Conservation (phyloP, 495 filamentous ascomycete genomes). For the Lophiostoma macrostomum region DNA sequence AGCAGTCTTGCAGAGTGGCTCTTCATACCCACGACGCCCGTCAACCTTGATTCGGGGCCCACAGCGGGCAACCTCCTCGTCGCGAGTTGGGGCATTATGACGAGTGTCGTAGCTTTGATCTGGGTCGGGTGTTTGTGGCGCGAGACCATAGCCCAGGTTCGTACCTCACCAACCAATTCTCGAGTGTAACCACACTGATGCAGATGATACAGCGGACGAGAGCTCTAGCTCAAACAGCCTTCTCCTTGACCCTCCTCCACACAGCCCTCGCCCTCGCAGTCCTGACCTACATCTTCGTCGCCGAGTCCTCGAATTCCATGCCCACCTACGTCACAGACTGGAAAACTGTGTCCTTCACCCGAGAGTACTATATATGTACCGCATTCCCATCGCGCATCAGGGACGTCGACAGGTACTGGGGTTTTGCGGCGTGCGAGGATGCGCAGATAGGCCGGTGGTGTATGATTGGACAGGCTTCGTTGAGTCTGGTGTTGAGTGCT, state of each 20-base stretch:
- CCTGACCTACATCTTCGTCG: conserved; percentile 11
- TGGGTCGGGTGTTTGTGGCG: conserved; percentile 1
- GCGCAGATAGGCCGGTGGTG: no score
- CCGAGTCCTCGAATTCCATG: not conserved
- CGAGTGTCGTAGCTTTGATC: not conserved
- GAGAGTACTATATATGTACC: conserved; percentile 16
- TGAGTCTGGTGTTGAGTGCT: no score
- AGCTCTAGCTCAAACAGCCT: not conserved
- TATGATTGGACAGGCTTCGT: no score
- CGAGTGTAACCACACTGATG: not conserved
- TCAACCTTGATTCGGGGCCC: conserved; percentile 6
- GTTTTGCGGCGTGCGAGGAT: conserved; percentile 7
- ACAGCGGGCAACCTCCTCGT: not conserved
- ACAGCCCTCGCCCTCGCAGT: not conserved
- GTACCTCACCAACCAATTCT: no score
- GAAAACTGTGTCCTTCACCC: not conserved
- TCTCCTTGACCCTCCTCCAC: not conserved
- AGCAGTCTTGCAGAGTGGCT: conserved; percentile 18
- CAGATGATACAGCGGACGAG: not conserved
- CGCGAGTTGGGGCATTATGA: not conserved
- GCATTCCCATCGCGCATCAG: conserved; percentile 8
- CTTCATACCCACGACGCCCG: conserved; percentile 4
- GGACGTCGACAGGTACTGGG: not conserved
- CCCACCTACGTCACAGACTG: conserved; percentile 3
- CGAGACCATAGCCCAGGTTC: no score